Base-by-base conservation (phyloP, 257 asterid species). In the Eustoma russellianum region DNA sequence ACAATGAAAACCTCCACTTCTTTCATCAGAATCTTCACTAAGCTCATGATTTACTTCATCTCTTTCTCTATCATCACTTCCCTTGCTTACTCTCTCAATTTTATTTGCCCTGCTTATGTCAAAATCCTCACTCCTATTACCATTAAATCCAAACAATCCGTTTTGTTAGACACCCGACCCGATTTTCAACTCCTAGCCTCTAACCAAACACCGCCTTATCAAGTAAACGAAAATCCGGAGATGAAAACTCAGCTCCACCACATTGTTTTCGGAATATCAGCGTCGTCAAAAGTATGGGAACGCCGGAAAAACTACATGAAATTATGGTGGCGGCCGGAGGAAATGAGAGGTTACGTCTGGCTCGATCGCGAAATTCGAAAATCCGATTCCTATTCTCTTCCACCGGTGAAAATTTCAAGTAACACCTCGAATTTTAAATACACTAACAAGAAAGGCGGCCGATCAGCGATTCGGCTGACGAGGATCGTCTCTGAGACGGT, bases 191-290 rank as follows among this genome's bases (percentile, higher is more conserved):
- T 5, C 17, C 46, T 53, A 9, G 2, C 11, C 6, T 17, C 41
- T 4, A 13, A 17, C 8, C 9, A 8, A 13, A 15, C 12, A 5
- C 38, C 5, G 9, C 4, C 41, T 8, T 40, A n/a, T 8, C 57
- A 15, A 40, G 33, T 35, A 18, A 38, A 55, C 30, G 8, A 41
- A 13, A 7, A 14, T 17, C 57, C 5, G 11, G 66, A 15, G 43
- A 38, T 7, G 1, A 64, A 54, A 54, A 77, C 83, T 5, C 50
- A 68, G 34, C 58, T 77, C 19, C 56, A 24, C 13, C 83, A 77
- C 64, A 58, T 77, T 38, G 75, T 70, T 43, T 77, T 77, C 53
- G 79, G 79, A 17, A 77, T 77, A 9, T 77, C 77, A 18, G 65
- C 77, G 2, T 73, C 83, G 7, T 52, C 62, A 1, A 52, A 65